Evolutionary conservation across 495 filamentous ascomycete species (phyloP), one percentile per base, ranked within the genome.

Genomic region (Melanomma pulvis-pyrius): DNA sequence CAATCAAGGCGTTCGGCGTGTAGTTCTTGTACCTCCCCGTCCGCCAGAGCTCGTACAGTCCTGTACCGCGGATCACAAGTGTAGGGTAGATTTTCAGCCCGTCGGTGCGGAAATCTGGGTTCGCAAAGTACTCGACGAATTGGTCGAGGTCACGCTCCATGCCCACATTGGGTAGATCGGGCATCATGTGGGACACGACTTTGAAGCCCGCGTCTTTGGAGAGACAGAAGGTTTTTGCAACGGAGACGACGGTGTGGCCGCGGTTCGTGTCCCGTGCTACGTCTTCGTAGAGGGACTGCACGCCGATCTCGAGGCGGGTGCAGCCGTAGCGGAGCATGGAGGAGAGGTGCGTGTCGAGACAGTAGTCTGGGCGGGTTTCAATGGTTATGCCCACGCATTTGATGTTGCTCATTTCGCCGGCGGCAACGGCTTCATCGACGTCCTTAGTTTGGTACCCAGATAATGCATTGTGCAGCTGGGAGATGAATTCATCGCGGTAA

Each of bases 121-220:
- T 97, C 76, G 94, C 92, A 69, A 98, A 98, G 76, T 98, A 98
- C 77, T 98, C 94, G 63, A 88, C 83, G 79, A 98, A 98, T 70
- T 98, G 94, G 73, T 93, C 92, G 26, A 98, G 80, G 74, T 98
- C 94, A 65, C 94, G 89, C 78, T 98, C 96, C 90, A 97, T 96
- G 60, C 94, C 94, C 5, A 98, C 94, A 72, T 98, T 98, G 13
- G 94, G 94, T 28, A 98, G 81, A 74, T 98, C 94, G 15, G 94
- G 94, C 94, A 98, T 98, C 94, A 98, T 98, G 77, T 98, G 94
- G 65, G 89, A 92, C 69, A 98, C 94, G 7, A 98, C 93, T 77
- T 98, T 98, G 83, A 96, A 98, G 17, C 94, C 94, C 26, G 96
- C 92, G 77, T 98, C 94, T 77, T 98, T 98, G 59, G 96, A 87